Conservation (phyloP, 129 eudicot genomes). For the Mikania micrantha region DNA sequence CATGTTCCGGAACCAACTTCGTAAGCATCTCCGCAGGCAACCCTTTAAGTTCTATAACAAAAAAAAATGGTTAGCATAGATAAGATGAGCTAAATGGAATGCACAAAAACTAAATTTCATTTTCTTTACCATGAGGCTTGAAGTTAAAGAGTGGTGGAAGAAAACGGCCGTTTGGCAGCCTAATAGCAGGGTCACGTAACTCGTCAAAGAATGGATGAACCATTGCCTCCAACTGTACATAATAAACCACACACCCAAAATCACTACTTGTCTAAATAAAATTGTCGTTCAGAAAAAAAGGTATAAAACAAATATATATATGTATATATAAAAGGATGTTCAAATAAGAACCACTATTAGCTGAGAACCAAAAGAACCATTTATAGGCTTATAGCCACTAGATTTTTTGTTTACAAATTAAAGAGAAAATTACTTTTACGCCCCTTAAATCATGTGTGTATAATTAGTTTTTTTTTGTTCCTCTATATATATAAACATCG, state of each 20-base stretch:
- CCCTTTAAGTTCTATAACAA: conserved; percentile 62
- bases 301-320: neutral
- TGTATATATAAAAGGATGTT: too few species aligned
- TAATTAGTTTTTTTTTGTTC: too few species aligned
- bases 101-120: neutral
- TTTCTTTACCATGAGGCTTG: conserved; percentile 61
- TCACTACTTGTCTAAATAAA: neutral
- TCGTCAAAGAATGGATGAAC: conserved; percentile 83
- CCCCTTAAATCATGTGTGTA: too few species aligned
- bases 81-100: neutral
- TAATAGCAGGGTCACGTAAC: conserved; percentile 77
- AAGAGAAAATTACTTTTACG: too few species aligned
- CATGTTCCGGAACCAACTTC: conserved; percentile 66
- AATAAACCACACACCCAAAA: neutral
- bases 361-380: too few species aligned
- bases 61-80: conserved; percentile 4
- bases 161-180: conserved; percentile 79
- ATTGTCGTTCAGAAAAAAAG: neutral
- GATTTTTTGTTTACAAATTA: too few species aligned
- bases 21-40: conserved; percentile 48
- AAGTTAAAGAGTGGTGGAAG: conserved; percentile 93
- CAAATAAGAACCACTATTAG: too few species aligned
- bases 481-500: too few species aligned
- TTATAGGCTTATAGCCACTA: too few species aligned
- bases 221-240: conserved; percentile 65